These are phyloP conservation scores for Mycena vitilis DNA, from an alignment of 768 basidiomycete genomes.

Conservation along the genomic window DNA sequence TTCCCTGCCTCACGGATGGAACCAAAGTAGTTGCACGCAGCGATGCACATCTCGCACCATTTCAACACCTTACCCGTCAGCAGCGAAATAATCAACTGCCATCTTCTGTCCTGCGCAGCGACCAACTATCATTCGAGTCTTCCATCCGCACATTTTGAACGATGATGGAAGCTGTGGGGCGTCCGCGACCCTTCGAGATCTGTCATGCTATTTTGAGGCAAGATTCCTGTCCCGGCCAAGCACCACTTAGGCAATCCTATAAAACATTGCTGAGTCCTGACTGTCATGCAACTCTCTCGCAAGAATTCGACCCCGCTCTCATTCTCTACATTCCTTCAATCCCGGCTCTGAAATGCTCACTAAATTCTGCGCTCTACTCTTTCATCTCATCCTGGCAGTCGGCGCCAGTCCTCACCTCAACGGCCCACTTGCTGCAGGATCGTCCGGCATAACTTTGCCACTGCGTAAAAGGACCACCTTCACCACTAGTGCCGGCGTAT, in stretches of 20 bases:
- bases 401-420: conserved; percentile 6
- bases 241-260: neutral
- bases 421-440: neutral
- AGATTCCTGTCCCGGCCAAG: neutral
- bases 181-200: neutral
- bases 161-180: neutral
- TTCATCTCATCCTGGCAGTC: conserved; percentile 22
- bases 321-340: neutral
- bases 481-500: conserved; percentile 35
- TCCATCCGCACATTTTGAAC: neutral
- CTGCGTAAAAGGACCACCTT: conserved; percentile 22
- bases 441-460: conserved; percentile 30
- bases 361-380: conserved; percentile 1
- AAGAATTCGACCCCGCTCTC: neutral
- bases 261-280: neutral
- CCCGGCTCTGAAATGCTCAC: conserved; percentile 4
- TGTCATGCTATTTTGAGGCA: neutral
- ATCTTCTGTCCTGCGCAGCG: neutral
- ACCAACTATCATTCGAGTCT: neutral
- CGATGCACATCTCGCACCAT: conserved; percentile 1
- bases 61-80: neutral
- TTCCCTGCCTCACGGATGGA: neutral
- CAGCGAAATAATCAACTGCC: no score
- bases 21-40: neutral
- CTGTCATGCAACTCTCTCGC: no score